Conservation (phyloP, 1,284 basidiomycete species). For the Volvariella surrecta region DNA sequence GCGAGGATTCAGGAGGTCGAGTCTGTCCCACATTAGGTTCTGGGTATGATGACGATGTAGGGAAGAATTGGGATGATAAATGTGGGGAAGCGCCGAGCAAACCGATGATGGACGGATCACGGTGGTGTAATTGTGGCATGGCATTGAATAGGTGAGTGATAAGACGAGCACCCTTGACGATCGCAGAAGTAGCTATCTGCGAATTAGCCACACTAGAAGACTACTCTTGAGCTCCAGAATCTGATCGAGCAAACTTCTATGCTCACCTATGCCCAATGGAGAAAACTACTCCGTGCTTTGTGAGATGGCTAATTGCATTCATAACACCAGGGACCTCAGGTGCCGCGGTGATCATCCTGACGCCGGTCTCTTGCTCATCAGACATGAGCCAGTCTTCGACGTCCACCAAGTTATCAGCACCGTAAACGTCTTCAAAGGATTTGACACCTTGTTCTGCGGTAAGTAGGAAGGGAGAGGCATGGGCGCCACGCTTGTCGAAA, state of each 20-base stretch:
- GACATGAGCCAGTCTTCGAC: slow-evolving; percentile 61
- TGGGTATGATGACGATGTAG: slow-evolving; percentile 15
- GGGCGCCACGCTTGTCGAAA: slow-evolving; percentile 72
- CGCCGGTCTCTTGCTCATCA: slow-evolving; percentile 37
- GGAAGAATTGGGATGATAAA: slow-evolving; percentile 28
- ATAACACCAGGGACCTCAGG: slow-evolving; percentile 83
- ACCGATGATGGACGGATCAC: slow-evolving; percentile 82
- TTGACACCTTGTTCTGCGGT: slow-evolving; percentile 51
- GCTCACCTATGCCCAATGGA: slow-evolving; percentile 81
- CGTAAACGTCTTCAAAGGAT: slow-evolving; percentile 71
- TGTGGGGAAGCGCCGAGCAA: slow-evolving; percentile 73
- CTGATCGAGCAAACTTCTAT: background rate
- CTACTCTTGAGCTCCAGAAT: background rate
- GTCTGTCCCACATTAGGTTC: slow-evolving; percentile 10
- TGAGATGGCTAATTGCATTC: slow-evolving; percentile 53
- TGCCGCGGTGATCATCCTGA: slow-evolving; percentile 80
- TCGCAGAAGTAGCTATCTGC: slow-evolving; percentile 58
- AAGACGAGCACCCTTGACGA: slow-evolving; percentile 65
- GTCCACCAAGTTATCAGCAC: slow-evolving; percentile 50
- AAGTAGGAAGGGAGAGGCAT: slow-evolving; percentile 62
- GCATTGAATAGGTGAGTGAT: slow-evolving; percentile 93
- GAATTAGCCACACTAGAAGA: slow-evolving; percentile 34
- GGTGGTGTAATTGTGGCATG: slow-evolving; percentile 82
- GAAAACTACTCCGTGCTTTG: slow-evolving; percentile 63
- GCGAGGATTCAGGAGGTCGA: background rate